Percentiles rank a stretch among this genome's conserved stretches.
Evolutionary conservation across 2,329 filamentous ascomycete genomes (phyloP).

Genomic region (Helicocarpus griseus): DNA sequence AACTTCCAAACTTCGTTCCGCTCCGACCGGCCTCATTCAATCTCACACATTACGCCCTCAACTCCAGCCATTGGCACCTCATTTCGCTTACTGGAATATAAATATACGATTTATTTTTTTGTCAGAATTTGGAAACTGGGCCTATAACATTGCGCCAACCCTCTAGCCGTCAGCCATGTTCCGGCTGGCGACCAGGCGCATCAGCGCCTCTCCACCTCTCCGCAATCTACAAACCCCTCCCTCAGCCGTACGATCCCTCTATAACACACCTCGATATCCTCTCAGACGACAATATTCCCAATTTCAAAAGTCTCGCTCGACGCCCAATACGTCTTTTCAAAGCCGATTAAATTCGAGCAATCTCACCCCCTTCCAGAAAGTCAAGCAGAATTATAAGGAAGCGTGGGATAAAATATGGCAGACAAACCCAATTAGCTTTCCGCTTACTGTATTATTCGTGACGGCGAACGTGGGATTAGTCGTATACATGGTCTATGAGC

Average conservation of each 20-base stretch:
- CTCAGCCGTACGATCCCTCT: constrained; percentile 11
- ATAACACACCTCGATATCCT: constrained; percentile 4
- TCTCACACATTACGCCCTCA: background rate
- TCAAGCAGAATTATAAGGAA: constrained; percentile 25
- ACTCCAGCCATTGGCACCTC: background rate
- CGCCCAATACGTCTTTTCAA: constrained; percentile 3
- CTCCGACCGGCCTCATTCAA: background rate
- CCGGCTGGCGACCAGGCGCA: constrained; percentile 20
- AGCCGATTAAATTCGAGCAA: constrained; percentile 14
- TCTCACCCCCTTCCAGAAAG: constrained; percentile 21
- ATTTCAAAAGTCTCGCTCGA: constrained; percentile 3
- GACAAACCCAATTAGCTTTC: constrained; percentile 34
- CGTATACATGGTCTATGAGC: constrained; percentile 34
- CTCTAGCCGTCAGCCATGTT: constrained; percentile 15
- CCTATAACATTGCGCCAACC: background rate
- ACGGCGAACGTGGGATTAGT: constrained; percentile 26
- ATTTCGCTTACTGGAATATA: background rate
- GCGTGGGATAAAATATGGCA: constrained; percentile 32
- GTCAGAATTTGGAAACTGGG: background rate
- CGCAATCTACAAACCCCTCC: constrained; percentile 8
- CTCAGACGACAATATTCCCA: constrained; percentile 7
- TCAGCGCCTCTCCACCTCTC: constrained; percentile 16
- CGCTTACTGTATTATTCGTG: constrained; percentile 31
- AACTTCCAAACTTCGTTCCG: background rate
- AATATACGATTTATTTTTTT: background rate